Base-by-base conservation (phyloP, 805 yeast species). In the Candida ficus region DNA sequence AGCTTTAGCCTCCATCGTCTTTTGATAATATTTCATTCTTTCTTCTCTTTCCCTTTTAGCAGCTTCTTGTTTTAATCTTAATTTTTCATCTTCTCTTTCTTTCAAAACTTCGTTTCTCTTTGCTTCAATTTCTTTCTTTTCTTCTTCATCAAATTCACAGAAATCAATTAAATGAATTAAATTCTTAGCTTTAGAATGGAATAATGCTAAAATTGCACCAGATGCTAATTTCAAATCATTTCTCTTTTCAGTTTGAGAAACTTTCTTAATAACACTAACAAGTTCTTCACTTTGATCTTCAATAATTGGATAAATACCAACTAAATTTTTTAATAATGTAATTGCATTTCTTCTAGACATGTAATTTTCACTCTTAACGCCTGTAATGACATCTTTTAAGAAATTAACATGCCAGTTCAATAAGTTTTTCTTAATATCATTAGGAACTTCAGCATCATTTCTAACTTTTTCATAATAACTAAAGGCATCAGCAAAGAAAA, bases 181-280 rank as follows among this genome's bases (percentile, higher is more conserved):
- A 0, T 63, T 61, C 28, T 64, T 68, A 17, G 74, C 60, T 33
- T 78, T 67, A 1, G 86, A 75, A 42, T 72, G 75, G 19, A 83
- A 60, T 45, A 80, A 80, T 0, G 88, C 90, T 38, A 75, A 63
- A 38, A 84, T 67, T 2, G 93, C 90, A 57, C 71, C 77, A 0
- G 88, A 78, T 1, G 96, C 81, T 27, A 90, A 64, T 53, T 77
- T 83, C 51, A 90, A 70, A 60, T 90, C 98, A 40, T 85, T 90
- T 47, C 97, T 73, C 4, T 63, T 56, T 47, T 90, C 97, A 0
- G 58, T 53, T 5, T 58, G 46, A 7, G 75, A 54, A 17, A 84
- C 74, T 2, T 53, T 49, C 23, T 75, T 69, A 26, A 90, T 63
- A 10, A 68, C 60, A 5, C 58, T 62, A 7, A 71, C 59, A 2